Evolutionary conservation across 495 filamentous ascomycete species (phyloP).

Genomic region (Penicillium longicatenatum): DNA sequence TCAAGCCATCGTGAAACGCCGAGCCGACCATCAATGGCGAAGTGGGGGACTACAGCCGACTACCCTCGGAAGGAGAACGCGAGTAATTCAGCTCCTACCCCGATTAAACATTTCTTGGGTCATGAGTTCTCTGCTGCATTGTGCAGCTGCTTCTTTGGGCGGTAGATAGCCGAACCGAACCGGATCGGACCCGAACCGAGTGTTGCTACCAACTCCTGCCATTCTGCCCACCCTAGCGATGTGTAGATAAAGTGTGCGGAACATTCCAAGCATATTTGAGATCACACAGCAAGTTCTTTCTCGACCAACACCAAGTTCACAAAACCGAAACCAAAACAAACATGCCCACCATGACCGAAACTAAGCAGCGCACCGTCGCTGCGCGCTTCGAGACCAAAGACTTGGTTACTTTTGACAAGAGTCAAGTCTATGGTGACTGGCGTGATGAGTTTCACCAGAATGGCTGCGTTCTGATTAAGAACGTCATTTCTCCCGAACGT

Average conservation of each 20-base stretch:
- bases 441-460: constrained; percentile 9
- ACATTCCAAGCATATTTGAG: neutral
- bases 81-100: too few species aligned
- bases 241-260: neutral
- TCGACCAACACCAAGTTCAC: neutral
- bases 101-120: too few species aligned
- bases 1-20: too few species aligned
- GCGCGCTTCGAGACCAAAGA: constrained; percentile 11
- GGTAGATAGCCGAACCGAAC: neutral
- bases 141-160: too few species aligned
- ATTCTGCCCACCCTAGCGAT: neutral
- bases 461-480: constrained; percentile 25
- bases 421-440: constrained; percentile 16
- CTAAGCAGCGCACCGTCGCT: neutral
- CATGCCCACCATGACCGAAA: constrained; percentile 7
- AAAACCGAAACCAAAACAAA: neutral
- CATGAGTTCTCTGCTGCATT: too few species aligned
- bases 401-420: constrained; percentile 11
- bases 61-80: too few species aligned
- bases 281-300: neutral
- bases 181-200: neutral
- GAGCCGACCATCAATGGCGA: too few species aligned
- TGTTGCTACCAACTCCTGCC: neutral
- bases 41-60: too few species aligned
- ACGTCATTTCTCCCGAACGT: constrained; percentile 29